Percentiles rank a stretch among this genome's conserved stretches.
Evolutionary conservation across 768 basidiomycete genomes (phyloP).

Genomic region (Tricholoma bakamatsutake): DNA sequence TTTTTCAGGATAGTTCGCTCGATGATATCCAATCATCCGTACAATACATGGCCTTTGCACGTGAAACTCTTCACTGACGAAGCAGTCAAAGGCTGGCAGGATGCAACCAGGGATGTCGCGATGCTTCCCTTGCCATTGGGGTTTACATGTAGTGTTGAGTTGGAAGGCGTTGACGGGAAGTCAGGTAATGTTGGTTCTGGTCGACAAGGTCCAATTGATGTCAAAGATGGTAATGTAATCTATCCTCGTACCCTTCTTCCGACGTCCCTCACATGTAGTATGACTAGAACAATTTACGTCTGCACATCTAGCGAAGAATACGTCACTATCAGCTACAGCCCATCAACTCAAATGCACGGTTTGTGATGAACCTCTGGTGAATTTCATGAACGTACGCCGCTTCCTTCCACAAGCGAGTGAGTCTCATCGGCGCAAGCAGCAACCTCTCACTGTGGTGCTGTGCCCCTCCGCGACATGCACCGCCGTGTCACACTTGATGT

Average conservation of each 20-base stretch:
- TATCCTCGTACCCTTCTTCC: not conserved
- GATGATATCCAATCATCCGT: constrained; percentile 65
- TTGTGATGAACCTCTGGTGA: constrained; percentile 35
- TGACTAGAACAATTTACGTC: constrained; percentile 42
- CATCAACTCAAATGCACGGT: constrained; percentile 36
- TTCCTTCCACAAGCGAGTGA: not conserved
- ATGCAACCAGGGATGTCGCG: constrained; percentile 17
- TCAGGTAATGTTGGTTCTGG: constrained; percentile 49
- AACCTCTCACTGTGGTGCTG: constrained; percentile 43
- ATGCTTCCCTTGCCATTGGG: constrained; percentile 41
- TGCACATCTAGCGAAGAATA: constrained; percentile 43
- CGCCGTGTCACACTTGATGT: constrained; percentile 51
- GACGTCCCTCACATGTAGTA: not conserved
- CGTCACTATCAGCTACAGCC: constrained; percentile 32
- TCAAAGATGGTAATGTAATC: constrained; percentile 45
- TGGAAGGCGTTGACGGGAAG: constrained; percentile 69
- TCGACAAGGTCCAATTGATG: constrained; percentile 46
- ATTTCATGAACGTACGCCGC: constrained; percentile 36
- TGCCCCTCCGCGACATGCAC: constrained; percentile 48
- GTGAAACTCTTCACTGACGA: constrained; percentile 69
- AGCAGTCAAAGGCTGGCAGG: constrained; percentile 50
- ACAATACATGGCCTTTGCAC: constrained; percentile 66
- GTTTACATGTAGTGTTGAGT: constrained; percentile 44
- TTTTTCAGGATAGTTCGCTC: constrained; percentile 51
- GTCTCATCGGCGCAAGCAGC: constrained; percentile 26